Evolutionary conservation across 371 early-diverging fungal genomes (phyloP).

Genomic region (Mortierella sp.): DNA sequence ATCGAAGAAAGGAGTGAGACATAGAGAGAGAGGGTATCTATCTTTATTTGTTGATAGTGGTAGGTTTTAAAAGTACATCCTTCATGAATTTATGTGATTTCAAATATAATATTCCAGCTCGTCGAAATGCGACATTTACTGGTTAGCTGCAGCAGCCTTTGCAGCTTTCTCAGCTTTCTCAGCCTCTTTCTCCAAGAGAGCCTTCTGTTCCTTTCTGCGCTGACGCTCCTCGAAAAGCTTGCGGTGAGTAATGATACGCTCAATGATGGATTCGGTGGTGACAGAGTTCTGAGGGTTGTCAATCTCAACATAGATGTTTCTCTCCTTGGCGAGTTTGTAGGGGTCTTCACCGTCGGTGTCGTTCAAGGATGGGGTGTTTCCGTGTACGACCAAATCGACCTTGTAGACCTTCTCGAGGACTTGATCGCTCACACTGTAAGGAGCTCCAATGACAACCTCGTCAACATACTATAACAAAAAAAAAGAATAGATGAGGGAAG

Average conservation of each 20-base stretch:
- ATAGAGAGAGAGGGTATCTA: constrained; percentile 28
- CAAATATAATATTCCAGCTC: background rate
- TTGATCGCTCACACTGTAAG: constrained; percentile 86
- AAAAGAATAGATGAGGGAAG: background rate
- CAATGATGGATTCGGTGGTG: constrained; percentile 88
- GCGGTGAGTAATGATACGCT: constrained; percentile 89
- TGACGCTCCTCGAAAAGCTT: constrained; percentile 83
- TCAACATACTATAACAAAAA: constrained; percentile 77
- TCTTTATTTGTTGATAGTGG: constrained; percentile 15
- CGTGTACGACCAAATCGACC: constrained; percentile 84
- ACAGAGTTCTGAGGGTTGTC: constrained; percentile 79
- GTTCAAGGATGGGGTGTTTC: constrained; percentile 71
- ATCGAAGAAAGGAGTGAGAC: background rate
- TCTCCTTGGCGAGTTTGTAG: constrained; percentile 83
- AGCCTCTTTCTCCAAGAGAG: constrained; percentile 73
- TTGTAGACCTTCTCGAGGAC: constrained; percentile 87
- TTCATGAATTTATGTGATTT: constrained; percentile 10
- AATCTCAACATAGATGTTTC: constrained; percentile 82
- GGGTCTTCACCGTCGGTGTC: constrained; percentile 86
- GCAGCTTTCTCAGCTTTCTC: constrained; percentile 70
- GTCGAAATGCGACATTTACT: background rate
- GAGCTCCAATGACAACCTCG: constrained; percentile 93
- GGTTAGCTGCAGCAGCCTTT: constrained; percentile 29
- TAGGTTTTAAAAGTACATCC: constrained; percentile 9
- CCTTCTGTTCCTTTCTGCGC: constrained; percentile 79